Base-by-base conservation (phyloP, 192 early-diverging fungal species). In the Gryganskiella cystojenkinii region DNA sequence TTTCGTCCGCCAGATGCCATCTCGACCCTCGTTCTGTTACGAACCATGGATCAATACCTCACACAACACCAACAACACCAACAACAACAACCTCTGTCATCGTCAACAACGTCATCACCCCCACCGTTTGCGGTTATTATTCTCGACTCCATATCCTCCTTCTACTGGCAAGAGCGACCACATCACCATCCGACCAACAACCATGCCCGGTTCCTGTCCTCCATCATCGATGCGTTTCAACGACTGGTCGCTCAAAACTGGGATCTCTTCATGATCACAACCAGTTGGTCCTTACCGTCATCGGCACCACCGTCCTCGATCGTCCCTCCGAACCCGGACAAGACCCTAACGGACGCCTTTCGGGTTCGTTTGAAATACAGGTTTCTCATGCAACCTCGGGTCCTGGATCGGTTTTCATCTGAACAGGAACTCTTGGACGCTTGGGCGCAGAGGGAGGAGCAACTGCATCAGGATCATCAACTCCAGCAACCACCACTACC, bases 111-210 rank as follows among this genome's bases (percentile, higher is more conserved):
- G 37, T 5, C 37, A 40, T 24, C 35, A 1, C 7, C 25, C 35
- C 66, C 74, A 0, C 74, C 74, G 5, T 67, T 62, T 51, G 33
- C 61, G 1, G 31, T 69, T 3, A 17, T 78, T 42, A 50, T 78
- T 2, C 28, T 78, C 50, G 74, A 78, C 27, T 78, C 74, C 5
- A 25, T 69, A 2, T 78, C 74, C 1, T 64, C 74, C 0, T 78
- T 78, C 47, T 78, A 64, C n/a, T 68, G 64, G 64, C 74, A 69
- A 22, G 74, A 78, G 31, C 60, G 61, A 7, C 43, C 66, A n/a
- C n/a, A n/a, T n/a, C n/a, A n/a, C 4, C 56, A 57, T 6, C 13
- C 37, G 5, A 40, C 7, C 13, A 40, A 33, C 10, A 60, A 27
- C 33, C 74, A 78, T 62, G 50, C 17, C 13, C 65, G 67, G 1